A percentile compares a stretch with the other conserved stretches of the same genome.
These are phyloP conservation scores for Linnemannia schmuckeri DNA, from an alignment of 192 early-diverging fungal species.

Conservation along the genomic window DNA sequence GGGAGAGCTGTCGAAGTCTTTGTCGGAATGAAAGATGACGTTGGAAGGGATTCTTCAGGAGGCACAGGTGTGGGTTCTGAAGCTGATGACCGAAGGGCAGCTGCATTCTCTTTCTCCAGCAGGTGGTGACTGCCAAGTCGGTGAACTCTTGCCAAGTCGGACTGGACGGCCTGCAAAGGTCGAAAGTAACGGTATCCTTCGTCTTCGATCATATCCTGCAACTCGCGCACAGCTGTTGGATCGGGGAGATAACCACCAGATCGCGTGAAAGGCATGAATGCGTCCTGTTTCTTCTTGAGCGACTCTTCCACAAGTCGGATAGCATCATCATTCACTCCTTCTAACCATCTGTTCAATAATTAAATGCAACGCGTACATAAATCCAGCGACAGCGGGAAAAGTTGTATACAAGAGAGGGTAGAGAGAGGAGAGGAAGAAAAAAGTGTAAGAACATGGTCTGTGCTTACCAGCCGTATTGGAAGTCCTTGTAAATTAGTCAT, in stretches of 20 bases:
- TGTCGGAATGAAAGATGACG: background rate
- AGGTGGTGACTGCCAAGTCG: background rate
- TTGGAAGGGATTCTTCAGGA: background rate
- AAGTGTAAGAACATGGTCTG: background rate
- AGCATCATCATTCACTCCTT: constrained; percentile 34
- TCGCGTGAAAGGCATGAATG: constrained; percentile 28
- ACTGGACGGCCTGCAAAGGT: background rate
- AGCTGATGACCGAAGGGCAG: background rate
- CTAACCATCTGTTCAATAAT: constrained; percentile 24
- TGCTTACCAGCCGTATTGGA: background rate
- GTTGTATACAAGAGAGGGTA: background rate
- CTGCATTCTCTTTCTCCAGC: background rate
- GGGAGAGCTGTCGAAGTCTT: background rate
- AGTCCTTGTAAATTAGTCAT: background rate
- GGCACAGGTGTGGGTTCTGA: background rate
- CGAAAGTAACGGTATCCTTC: constrained; percentile 13
- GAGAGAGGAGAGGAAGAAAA: background rate
- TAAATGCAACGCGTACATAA: no score
- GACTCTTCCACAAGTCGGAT: constrained; percentile 28
- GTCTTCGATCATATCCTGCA: constrained; percentile 2
- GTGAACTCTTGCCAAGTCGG: background rate
- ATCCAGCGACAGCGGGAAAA: no score
- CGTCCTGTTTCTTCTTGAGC: constrained; percentile 27
- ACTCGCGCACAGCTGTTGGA: constrained; percentile 1
- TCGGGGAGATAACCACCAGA: constrained; percentile 40